A percentile compares a stretch with the other conserved stretches of the same genome.
phyloP scores from a whole-genome alignment of 805 yeast species.

The Metschnikowia arizonensis region DNA sequence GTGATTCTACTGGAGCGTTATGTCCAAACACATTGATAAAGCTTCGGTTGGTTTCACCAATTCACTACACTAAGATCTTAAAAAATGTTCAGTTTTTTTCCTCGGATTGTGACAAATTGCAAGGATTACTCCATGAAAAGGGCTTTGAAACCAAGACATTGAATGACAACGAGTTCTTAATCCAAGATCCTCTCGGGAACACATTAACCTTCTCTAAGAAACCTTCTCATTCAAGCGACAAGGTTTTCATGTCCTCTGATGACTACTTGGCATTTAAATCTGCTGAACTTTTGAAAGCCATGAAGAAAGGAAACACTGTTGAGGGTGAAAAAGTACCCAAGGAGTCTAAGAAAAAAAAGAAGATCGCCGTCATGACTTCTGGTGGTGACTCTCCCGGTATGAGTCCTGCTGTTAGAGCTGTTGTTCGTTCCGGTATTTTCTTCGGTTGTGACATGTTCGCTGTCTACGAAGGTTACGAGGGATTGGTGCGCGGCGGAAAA shows the following conservation, averaged over 20 bases:
- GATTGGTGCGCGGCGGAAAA: slow-evolving; percentile 83
- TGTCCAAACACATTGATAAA: slow-evolving; percentile 31
- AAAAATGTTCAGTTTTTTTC: slow-evolving; percentile 31
- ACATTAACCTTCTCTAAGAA: slow-evolving; percentile 24
- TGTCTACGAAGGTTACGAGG: slow-evolving; percentile 91
- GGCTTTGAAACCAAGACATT: slow-evolving; percentile 8
- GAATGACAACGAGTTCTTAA: slow-evolving; percentile 9
- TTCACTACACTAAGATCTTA: slow-evolving; percentile 6
- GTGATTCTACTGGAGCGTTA: slow-evolving; percentile 31
- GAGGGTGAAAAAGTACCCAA: not conserved
- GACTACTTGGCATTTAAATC: slow-evolving; percentile 27
- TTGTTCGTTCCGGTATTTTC: slow-evolving; percentile 86
- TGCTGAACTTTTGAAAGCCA: slow-evolving; percentile 20
- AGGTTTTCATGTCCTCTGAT: slow-evolving; percentile 21
- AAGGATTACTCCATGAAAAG: slow-evolving; percentile 15
- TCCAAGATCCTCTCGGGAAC: slow-evolving; percentile 36
- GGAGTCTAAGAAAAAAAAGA: slow-evolving; percentile 11
- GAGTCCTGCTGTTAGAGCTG: slow-evolving; percentile 95
- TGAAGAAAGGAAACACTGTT: slow-evolving; percentile 3
- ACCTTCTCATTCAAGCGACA: slow-evolving; percentile 21
- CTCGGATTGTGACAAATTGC: slow-evolving; percentile 24
- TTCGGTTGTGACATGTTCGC: slow-evolving; percentile 89
- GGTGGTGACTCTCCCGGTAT: slow-evolving; percentile 99
- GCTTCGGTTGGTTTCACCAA: slow-evolving; percentile 28
- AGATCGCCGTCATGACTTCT: slow-evolving; percentile 93